Evolutionary conservation across 495 filamentous ascomycete genomes (phyloP), one percentile per base, ranked within the genome.

Genomic region (Cryomyces antarcticus): DNA sequence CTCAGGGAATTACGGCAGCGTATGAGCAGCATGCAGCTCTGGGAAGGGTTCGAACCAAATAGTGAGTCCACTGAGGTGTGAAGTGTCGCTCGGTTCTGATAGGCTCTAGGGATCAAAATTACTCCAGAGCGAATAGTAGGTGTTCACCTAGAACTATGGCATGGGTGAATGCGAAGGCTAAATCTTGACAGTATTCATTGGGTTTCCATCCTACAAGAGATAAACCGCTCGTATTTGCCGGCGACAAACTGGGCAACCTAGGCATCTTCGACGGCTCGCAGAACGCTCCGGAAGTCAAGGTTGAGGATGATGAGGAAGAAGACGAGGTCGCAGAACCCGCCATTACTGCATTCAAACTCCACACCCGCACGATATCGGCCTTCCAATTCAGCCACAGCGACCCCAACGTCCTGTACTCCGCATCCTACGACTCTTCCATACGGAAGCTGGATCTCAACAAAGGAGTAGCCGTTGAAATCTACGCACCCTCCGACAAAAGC

Each of bases 341-440:
- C 31, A 80, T 96, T 31, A 80, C 80, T 0, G 81, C 81, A 10
- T 78, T 93, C 54, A 93, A 95, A 53, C 73, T 78, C 5, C 89
- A 97, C 51, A 80, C 81, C 0, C 75, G 87, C 35, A 94, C 92
- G 1, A 94, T 97, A 41, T 72, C 78, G 13, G 71, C 78, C 2
- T 83, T 96, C 58, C 71, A 77, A 33, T 78, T 96, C 51, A 71
- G 78, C 9, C 73, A 78, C 0, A 64, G 68, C 34, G 78, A 89
- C 51, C 66, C 69, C 0, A 77, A 75, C 46, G 59, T 61, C 24
- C 64, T 96, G 28, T 89, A 78, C 52, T 82, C 88, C 0, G 72
- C 77, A 12, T 94, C 86, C n/a, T 96, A 96, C 55, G 89, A 97
- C 62, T 87, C 82, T 37, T 85, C 82, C 0, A 81, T 97, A 51